Base-by-base conservation (phyloP, 2,329 filamentous ascomycete genomes). In the Fusarium dlaminii region DNA sequence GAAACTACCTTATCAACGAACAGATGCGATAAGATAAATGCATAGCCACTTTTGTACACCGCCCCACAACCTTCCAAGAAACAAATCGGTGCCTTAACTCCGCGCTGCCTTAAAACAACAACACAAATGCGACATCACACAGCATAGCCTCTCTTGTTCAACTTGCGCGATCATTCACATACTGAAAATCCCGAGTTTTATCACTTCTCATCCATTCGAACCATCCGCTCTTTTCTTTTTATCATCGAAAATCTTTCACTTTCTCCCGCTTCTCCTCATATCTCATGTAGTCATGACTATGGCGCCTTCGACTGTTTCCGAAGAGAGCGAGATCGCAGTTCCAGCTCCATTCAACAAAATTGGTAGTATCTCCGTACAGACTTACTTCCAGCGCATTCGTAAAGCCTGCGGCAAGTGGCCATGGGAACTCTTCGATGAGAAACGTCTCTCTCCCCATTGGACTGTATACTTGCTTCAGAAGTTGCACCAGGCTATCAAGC, bases 171-270 rank as follows among this genome's bases (percentile, higher is more conserved):
- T 18, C 24, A 13, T 22, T 17, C 5, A 5, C 14, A 13, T 29
- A 2, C 7, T 12, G 3, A 5, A 27, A 6, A 12, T 17, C 8
- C 1, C 6, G 8, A 20, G 9, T 3, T 14, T 6, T 20, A 17
- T 34, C 6, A 11, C 4, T 10, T 34, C 12, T 20, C 4, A 5
- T 20, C 4, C 3, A 8, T 4, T 3, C 4, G 3, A 18, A 4
- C 2, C 13, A 27, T 11, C 12, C 27, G 6, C 1, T 8, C 9
- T 36, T 3, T 8, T 9, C 3, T 6, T 8, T 2, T 14, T 10
- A 27, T 15, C 13, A 6, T 34, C 8, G 13, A 20, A 11, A 52
- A 34, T 8, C 17, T 27, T 52, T 20, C 1, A 4, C 30, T 36
- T 11, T 36, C 48, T 15, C 3, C 6, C 2, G 12, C 9, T 51